Conservation (phyloP, 768 basidiomycete genomes). For the Nidularia pulvinata region DNA sequence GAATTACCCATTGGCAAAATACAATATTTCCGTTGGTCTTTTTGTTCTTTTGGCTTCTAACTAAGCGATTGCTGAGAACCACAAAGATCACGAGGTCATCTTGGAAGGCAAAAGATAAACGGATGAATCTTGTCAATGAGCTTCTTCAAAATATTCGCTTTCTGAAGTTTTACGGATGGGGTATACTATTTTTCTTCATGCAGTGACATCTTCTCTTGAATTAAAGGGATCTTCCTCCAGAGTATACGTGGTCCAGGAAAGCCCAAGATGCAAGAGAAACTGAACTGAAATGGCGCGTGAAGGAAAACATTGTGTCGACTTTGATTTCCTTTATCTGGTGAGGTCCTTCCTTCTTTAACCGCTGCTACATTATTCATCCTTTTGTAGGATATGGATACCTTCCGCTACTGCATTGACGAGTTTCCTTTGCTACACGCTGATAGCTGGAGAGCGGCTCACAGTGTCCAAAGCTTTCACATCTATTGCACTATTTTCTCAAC, state of each 20-base stretch:
- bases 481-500: constrained; percentile 71
- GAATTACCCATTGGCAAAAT: constrained; percentile 69
- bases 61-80: not conserved
- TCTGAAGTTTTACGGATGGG: constrained; percentile 79
- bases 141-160: constrained; percentile 74
- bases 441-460: constrained; percentile 65
- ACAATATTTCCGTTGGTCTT: constrained; percentile 55
- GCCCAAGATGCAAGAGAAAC: constrained; percentile 52
- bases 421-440: constrained; percentile 67
- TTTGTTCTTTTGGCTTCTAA: not conserved
- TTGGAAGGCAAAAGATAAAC: constrained; percentile 63
- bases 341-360: constrained; percentile 8
- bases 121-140: constrained; percentile 77
- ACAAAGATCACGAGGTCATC: constrained; percentile 51
- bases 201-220: not conserved
- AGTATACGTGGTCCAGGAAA: constrained; percentile 59
- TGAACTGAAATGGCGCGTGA: constrained; percentile 70
- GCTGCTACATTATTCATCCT: not conserved
- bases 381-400: constrained; percentile 69
- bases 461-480: constrained; percentile 84
- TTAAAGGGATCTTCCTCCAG: constrained; percentile 20
- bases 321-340: constrained; percentile 72
- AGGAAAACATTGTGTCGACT: constrained; percentile 59
- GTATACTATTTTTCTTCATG: constrained; percentile 24
- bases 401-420: constrained; percentile 64